phyloP scores from a whole-genome alignment of 1,139 yeast species.

The Yamadazyma pseudoaaseri region DNA sequence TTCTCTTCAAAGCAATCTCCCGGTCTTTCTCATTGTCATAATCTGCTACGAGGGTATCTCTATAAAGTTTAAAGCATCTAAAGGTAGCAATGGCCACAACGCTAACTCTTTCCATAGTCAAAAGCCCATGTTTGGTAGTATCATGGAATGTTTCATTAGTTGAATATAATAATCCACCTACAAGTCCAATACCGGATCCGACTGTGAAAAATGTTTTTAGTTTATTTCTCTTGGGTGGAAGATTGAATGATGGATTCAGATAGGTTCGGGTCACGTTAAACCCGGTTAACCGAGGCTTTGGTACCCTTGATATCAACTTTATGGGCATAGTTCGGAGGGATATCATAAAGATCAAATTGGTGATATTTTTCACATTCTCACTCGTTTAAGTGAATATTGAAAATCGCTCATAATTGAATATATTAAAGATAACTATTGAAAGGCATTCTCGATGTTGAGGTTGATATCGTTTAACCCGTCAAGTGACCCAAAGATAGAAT shows the following conservation, averaged over 20 bases:
- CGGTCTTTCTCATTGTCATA: slow-evolving; percentile 52
- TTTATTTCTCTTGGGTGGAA: slow-evolving; percentile 1
- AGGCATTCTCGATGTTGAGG: slow-evolving; percentile 6
- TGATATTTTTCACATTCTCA: slow-evolving; percentile 1
- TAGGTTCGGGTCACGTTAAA: no score
- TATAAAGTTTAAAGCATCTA: slow-evolving; percentile 64
- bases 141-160: slow-evolving; percentile 31
- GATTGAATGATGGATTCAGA: neutral
- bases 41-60: slow-evolving; percentile 49
- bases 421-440: slow-evolving; percentile 3
- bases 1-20: slow-evolving; percentile 48
- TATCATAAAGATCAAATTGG: no score
- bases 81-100: slow-evolving; percentile 64
- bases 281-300: no score
- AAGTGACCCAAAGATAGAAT: slow-evolving; percentile 9
- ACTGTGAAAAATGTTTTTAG: slow-evolving; percentile 21
- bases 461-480: slow-evolving; percentile 3
- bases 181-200: slow-evolving; percentile 31
- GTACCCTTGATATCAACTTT: no score
- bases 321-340: no score
- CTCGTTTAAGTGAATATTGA: neutral
- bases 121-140: slow-evolving; percentile 26
- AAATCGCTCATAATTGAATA: no score
- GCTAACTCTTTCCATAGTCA: slow-evolving; percentile 55
- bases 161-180: slow-evolving; percentile 27